These are phyloP conservation scores for Tricholoma sp. DNA, from an alignment of 768 basidiomycete genomes.

Conservation along the genomic window DNA sequence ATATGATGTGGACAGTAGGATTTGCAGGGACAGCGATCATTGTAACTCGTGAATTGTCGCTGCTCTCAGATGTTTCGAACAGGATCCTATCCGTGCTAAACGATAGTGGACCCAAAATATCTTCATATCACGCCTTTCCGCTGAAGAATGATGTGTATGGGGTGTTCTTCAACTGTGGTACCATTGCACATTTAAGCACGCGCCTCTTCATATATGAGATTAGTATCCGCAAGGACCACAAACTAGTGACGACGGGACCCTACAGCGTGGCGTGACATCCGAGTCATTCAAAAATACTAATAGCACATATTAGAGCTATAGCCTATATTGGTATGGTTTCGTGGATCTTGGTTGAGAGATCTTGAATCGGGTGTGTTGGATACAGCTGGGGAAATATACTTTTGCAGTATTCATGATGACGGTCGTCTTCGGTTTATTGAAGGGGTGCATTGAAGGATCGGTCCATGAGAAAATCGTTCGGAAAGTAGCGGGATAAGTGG, in stretches of 20 bases:
- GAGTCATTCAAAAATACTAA: slow-evolving; percentile 21
- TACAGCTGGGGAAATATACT: background rate
- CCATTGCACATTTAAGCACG: slow-evolving; percentile 30
- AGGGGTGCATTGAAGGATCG: background rate
- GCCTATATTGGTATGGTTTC: slow-evolving; percentile 24
- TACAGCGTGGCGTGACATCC: slow-evolving; percentile 31
- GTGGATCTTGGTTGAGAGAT: slow-evolving; percentile 7
- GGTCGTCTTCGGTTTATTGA: background rate
- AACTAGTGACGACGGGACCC: slow-evolving; percentile 26
- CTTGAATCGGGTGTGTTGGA: background rate
- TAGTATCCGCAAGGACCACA: slow-evolving; percentile 21
- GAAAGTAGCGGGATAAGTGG: background rate
- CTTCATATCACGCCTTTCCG: no score
- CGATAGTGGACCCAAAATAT: no score
- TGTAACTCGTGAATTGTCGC: no score
- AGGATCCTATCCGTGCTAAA: no score
- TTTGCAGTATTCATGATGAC: background rate
- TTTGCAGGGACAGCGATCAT: no score
- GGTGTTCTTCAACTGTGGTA: slow-evolving; percentile 12
- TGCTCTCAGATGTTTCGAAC: no score
- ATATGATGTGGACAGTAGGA: no score
- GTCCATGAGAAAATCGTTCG: background rate
- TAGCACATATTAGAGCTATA: no score
- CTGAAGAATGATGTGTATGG: no score
- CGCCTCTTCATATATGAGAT: slow-evolving; percentile 38